phyloP scores from a whole-genome alignment of 176 grass and related monocot genomes.

The Thalia dealbata region DNA sequence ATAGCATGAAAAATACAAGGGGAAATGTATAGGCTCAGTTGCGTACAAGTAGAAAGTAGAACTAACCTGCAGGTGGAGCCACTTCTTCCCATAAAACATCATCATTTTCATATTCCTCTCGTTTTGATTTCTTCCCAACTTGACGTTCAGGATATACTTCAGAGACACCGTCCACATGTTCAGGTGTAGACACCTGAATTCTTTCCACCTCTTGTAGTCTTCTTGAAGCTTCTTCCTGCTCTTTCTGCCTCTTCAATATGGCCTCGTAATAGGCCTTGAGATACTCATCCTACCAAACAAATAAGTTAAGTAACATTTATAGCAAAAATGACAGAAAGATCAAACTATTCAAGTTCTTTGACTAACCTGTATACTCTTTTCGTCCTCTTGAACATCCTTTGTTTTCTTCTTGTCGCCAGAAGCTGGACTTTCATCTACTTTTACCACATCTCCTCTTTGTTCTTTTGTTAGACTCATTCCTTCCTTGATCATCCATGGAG shows the following conservation, averaged over 20 bases:
- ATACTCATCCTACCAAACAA: slow-evolving; percentile 58
- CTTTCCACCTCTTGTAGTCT: slow-evolving; percentile 33
- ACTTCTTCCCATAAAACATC: slow-evolving; percentile 66
- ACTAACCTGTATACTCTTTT: slow-evolving; percentile 53
- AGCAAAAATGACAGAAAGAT: neutral
- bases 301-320: neutral
- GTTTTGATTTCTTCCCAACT: slow-evolving; percentile 73
- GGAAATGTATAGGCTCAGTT: neutral
- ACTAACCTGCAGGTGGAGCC: slow-evolving; percentile 41
- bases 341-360: neutral
- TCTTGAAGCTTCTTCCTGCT: slow-evolving; percentile 30
- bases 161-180: slow-evolving; percentile 16
- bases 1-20: neutral
- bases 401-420: slow-evolving; percentile 52
- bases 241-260: slow-evolving; percentile 40
- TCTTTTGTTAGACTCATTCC: slow-evolving; percentile 96
- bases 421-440: slow-evolving; percentile 32
- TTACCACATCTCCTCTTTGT: slow-evolving; percentile 60
- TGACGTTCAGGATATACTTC: slow-evolving; percentile 41
- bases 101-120: slow-evolving; percentile 40
- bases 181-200: slow-evolving; percentile 12
- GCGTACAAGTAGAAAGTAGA: neutral
- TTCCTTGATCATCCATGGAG: slow-evolving; percentile 90
- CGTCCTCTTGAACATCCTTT: slow-evolving; percentile 49
- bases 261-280: slow-evolving; percentile 80